Conservation (phyloP, 2,329 filamentous ascomycete genomes). For the Pseudogymnoascus sp. region DNA sequence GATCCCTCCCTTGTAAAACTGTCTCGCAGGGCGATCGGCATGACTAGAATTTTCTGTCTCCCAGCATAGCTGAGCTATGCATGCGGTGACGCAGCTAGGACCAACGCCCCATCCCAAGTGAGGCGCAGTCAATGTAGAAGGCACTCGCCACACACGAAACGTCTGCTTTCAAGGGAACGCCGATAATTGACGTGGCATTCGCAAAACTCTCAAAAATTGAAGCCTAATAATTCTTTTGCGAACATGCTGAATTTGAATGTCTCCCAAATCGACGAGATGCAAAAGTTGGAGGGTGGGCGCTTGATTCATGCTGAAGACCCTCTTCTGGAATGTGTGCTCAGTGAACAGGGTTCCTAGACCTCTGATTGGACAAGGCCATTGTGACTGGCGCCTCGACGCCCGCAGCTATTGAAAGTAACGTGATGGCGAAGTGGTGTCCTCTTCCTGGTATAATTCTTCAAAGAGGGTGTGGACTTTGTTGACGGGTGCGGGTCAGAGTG, state of each 20-base stretch:
- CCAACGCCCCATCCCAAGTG: background rate
- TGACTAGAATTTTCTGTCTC: constrained; percentile 4
- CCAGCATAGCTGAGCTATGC: constrained; percentile 5
- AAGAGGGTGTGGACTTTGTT: background rate
- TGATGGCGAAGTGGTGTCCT: constrained; percentile 25
- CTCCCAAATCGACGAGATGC: constrained; percentile 12
- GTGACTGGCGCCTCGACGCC: constrained; percentile 16
- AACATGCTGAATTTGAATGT: constrained; percentile 10
- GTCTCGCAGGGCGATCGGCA: background rate
- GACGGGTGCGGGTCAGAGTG: constrained; percentile 4
- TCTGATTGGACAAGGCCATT: constrained; percentile 21
- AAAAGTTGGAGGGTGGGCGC: constrained; percentile 10
- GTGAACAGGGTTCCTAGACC: constrained; percentile 19
- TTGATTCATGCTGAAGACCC: constrained; percentile 11
- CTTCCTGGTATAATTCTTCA: constrained; percentile 15
- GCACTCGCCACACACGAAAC: constrained; percentile 1
- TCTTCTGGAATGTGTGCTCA: constrained; percentile 15
- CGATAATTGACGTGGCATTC: constrained; percentile 8
- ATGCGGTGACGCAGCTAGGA: background rate
- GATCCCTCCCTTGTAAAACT: constrained; percentile 6
- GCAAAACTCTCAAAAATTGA: constrained; percentile 1
- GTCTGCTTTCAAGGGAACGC: background rate
- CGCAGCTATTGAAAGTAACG: constrained; percentile 24
- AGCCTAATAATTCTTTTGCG: background rate
- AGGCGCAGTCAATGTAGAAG: constrained; percentile 4